phyloP scores from a whole-genome alignment of 1,139 yeast genomes.

The Suhomyces bribrorum region DNA sequence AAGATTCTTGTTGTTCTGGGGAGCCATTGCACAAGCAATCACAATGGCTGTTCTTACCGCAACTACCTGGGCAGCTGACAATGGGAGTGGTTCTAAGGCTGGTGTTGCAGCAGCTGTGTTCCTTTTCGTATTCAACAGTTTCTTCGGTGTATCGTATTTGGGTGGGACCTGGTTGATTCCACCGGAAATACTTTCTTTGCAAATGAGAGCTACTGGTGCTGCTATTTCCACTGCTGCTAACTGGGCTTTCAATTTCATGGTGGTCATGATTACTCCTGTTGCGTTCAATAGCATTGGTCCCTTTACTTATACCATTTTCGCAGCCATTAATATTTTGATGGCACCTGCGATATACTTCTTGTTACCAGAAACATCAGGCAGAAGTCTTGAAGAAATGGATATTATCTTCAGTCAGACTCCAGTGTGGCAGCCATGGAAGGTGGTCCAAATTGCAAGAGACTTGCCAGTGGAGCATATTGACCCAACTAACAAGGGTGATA shows the following conservation, averaged over 20 bases:
- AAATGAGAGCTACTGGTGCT: constrained; percentile 37
- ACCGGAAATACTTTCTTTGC: constrained; percentile 37
- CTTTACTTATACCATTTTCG: constrained; percentile 37
- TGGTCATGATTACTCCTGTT: constrained; percentile 41
- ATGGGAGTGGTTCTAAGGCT: constrained; percentile 13
- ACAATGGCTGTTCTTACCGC: constrained; percentile 35
- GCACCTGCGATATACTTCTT: constrained; percentile 56
- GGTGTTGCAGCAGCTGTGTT: constrained; percentile 40
- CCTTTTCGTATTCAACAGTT: constrained; percentile 38
- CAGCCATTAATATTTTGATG: constrained; percentile 45
- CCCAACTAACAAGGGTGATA: constrained; percentile 15
- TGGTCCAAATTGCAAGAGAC: constrained; percentile 36
- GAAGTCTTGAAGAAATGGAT: constrained; percentile 62
- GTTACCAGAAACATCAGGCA: constrained; percentile 63
- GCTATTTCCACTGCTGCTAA: constrained; percentile 40
- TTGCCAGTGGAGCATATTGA: constrained; percentile 33
- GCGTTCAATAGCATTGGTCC: constrained; percentile 33
- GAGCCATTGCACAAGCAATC: constrained; percentile 51
- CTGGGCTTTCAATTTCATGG: constrained; percentile 38
- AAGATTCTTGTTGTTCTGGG: constrained; percentile 62
- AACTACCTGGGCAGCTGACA: constrained; percentile 29
- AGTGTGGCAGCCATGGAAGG: constrained; percentile 38
- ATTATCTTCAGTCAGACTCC: constrained; percentile 52
- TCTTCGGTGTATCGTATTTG: constrained; percentile 35
- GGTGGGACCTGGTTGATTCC: constrained; percentile 31